Evolutionary conservation across 192 early-diverging fungal species (phyloP), one percentile per base, ranked within the genome.

Genomic region (Dispira parvispora): DNA sequence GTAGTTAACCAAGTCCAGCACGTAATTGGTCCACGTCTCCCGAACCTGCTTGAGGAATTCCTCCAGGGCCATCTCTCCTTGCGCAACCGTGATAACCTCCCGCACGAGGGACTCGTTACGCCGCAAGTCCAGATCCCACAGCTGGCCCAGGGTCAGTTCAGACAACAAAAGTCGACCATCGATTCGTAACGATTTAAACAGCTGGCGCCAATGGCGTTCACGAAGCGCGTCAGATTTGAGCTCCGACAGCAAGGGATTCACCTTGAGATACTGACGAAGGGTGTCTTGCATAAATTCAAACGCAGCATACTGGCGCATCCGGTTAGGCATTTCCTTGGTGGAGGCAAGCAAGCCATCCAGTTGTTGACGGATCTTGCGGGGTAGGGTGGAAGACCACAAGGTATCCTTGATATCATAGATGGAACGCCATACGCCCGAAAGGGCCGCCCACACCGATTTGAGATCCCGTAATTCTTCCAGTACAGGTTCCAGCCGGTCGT

Each of bases 61-160:
- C 75, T 99, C 97, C 62, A 99, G 74, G 12, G 92, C 97, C 96
- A 99, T 98, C 79, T 99, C 97, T 64, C 97, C 97, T 69, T 96
- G 90, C 8, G 97, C 97, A 52, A 88, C 84, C 4, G 84, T 79
- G 45, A 98, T 85, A 43, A 96, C 84, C 18, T 96, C 94, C 58
- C 84, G 84, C 38, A 98, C 80, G n/a, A 74, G 65, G 28, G 75
- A 71, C 72, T 98, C 92, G 70, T 93, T 88, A 63, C 90, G 85
- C 56, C 78, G 77, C 53, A 98, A 78, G 72, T 94, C 91, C 55
- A 90, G 76, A 71, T 96, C 91, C 95, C 95, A 98, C 47, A 99
- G 73, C 46, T 89, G 84, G 57, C 96, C 95, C 42, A 99, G 76
- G 0, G 94, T 97, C 83, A 98, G 79, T 46, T 94, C 92, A 1